A percentile compares a stretch with the other conserved stretches of the same genome.
These are phyloP conservation scores for Obelidium mucronatum DNA, from an alignment of 192 early-diverging fungal genomes.

Conservation along the genomic window DNA sequence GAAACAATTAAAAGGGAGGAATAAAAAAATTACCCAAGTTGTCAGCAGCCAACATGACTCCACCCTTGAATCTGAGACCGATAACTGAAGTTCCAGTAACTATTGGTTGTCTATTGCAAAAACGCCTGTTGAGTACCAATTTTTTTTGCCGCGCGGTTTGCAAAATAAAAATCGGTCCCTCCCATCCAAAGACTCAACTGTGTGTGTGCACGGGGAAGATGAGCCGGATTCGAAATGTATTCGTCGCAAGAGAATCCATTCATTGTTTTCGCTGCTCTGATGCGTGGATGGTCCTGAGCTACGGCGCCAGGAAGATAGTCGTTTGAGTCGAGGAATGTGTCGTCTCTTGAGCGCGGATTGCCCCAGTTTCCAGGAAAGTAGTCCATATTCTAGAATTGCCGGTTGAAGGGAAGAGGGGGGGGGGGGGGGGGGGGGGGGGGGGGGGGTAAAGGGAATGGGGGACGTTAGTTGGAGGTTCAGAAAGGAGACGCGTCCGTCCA, in stretches of 20 bases:
- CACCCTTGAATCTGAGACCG: conserved; percentile 95
- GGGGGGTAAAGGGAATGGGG: too few species aligned
- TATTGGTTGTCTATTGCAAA: conserved; percentile 66
- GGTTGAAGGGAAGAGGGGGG: too few species aligned
- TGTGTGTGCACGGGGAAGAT: conserved; percentile 40
- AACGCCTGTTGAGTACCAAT: not conserved
- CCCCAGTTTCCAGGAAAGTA: conserved; percentile 82
- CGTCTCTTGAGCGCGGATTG: conserved; percentile 69
- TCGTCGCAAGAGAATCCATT: conserved; percentile 26
- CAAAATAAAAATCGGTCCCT: not conserved
- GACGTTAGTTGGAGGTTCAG: too few species aligned
- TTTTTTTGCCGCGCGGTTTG: not conserved
- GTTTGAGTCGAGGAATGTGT: conserved; percentile 60
- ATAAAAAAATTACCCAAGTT: conserved; percentile 68
- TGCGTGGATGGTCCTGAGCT: conserved; percentile 15
- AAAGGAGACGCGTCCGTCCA: too few species aligned
- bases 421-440: too few species aligned
- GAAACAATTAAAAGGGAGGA: too few species aligned
- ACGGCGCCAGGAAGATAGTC: conserved; percentile 57
- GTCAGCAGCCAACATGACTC: conserved; percentile 96
- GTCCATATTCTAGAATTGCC: conserved; percentile 71
- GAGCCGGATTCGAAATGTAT: conserved; percentile 26
- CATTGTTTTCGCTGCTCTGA: conserved; percentile 4
- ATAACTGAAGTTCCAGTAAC: conserved; percentile 95
- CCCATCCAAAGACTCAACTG: conserved; percentile 30